Conservation (phyloP, 2,329 filamentous ascomycete genomes). For the Colletotrichum camelliae region DNA sequence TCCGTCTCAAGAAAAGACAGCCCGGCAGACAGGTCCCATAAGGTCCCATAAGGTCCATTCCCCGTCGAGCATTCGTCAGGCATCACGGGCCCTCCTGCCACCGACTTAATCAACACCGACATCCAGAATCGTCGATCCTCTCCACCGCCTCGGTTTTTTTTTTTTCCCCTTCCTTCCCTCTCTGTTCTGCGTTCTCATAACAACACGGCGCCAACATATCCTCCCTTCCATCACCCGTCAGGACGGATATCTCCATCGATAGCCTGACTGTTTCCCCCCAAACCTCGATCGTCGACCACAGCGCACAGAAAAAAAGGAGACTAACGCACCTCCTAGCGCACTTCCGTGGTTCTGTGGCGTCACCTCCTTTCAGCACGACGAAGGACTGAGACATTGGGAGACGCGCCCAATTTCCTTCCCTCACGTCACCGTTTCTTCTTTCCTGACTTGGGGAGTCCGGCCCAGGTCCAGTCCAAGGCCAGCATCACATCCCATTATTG, state of each 20-base stretch:
- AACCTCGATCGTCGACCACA: background rate
- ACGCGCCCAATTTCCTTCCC: constrained; percentile 13
- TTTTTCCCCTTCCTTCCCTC: background rate
- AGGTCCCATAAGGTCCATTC: background rate
- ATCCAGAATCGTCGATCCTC: background rate
- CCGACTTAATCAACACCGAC: background rate
- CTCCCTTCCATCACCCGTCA: background rate
- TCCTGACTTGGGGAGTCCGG: background rate
- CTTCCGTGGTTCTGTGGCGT: constrained; percentile 17
- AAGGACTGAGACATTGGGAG: constrained; percentile 17
- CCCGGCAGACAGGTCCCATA: background rate
- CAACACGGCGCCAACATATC: background rate
- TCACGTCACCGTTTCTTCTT: constrained; percentile 15
- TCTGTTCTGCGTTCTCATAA: background rate
- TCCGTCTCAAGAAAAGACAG: background rate
- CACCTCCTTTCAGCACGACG: constrained; percentile 13
- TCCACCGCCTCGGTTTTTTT: background rate
- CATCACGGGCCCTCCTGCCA: background rate
- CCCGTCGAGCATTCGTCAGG: background rate
- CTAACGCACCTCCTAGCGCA: constrained; percentile 6
- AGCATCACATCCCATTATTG: background rate
- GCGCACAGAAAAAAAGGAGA: background rate
- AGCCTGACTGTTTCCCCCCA: background rate
- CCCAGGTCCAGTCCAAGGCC: background rate
- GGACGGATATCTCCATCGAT: background rate